Conservation (phyloP, 768 basidiomycete species). For the Mycena alexandri region DNA sequence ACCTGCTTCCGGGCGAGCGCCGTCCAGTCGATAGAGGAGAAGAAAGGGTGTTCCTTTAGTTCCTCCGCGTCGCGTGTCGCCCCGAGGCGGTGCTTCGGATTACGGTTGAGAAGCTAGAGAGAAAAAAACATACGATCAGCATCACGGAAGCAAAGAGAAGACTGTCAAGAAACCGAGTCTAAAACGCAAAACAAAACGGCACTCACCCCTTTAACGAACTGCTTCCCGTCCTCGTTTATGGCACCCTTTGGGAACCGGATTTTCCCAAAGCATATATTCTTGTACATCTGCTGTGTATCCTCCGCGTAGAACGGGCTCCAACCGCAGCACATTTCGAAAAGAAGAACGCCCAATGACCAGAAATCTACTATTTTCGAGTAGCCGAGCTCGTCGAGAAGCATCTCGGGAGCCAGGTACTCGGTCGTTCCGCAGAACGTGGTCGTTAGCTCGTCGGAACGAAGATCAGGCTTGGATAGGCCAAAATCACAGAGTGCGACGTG, state of each 20-base stretch:
- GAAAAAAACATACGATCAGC: slow-evolving; percentile 37
- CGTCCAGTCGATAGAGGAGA: slow-evolving; percentile 91
- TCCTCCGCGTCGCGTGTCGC: slow-evolving; percentile 92
- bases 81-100: slow-evolving; percentile 97
- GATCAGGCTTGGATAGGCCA: slow-evolving; percentile 96
- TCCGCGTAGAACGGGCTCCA: slow-evolving; percentile 99
- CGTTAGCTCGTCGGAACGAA: slow-evolving; percentile 94
- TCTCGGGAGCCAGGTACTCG: slow-evolving; percentile 98
- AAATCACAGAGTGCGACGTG: slow-evolving; percentile 99
- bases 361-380: slow-evolving; percentile 99
- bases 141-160: slow-evolving; percentile 30
- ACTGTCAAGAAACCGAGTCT: slow-evolving; percentile 27
- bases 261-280: slow-evolving; percentile 98
- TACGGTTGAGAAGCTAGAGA: slow-evolving; percentile 91
- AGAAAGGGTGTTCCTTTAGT: slow-evolving; percentile 96
- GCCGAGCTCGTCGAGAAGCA: slow-evolving; percentile 97
- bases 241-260: slow-evolving; percentile 98
- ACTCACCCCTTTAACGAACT: slow-evolving; percentile 98
- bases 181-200: slow-evolving; percentile 29
- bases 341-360: slow-evolving; percentile 94
- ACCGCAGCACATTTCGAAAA: slow-evolving; percentile 99
- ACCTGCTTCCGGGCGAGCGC: slow-evolving; percentile 89
- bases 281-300: slow-evolving; percentile 99
- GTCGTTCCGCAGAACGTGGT: slow-evolving; percentile 99
- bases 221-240: slow-evolving; percentile 97